Conservation (phyloP, 2,329 filamentous ascomycete genomes). For the Epichloe glyceriae region DNA sequence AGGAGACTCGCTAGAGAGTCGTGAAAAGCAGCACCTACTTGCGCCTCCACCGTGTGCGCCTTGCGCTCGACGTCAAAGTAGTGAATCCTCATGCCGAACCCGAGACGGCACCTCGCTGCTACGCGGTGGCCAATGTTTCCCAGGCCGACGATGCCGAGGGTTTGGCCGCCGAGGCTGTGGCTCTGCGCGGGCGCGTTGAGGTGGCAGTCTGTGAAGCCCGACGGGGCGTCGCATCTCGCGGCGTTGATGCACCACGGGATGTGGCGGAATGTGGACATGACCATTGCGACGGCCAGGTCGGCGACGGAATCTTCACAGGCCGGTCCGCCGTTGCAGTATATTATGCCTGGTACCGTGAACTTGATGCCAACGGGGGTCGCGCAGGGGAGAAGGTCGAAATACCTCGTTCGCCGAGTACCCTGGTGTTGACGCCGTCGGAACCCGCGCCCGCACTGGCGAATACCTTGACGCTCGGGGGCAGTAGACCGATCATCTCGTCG, state of each 20-base stretch:
- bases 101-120: slow-evolving; percentile 35
- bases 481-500: slow-evolving; percentile 39
- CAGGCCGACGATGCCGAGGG: slow-evolving; percentile 55
- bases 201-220: slow-evolving; percentile 45
- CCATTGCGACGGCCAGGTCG: slow-evolving; percentile 55
- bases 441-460: slow-evolving; percentile 53
- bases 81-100: slow-evolving; percentile 54
- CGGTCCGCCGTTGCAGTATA: slow-evolving; percentile 61
- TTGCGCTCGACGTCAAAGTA: slow-evolving; percentile 49
- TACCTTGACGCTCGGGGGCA: slow-evolving; percentile 43
- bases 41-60: slow-evolving; percentile 25
- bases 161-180: slow-evolving; percentile 48
- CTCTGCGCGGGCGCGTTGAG: slow-evolving; percentile 43
- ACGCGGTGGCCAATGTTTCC: slow-evolving; percentile 53
- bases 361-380: neutral
- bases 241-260: slow-evolving; percentile 51
- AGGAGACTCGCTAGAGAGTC: slow-evolving; percentile 38
- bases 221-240: slow-evolving; percentile 27
- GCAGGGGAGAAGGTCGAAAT: neutral
- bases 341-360: slow-evolving; percentile 31
- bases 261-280: slow-evolving; percentile 56
- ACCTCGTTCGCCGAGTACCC: slow-evolving; percentile 48
- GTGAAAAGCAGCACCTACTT: slow-evolving; percentile 36
- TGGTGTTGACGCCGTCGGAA: slow-evolving; percentile 54
- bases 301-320: slow-evolving; percentile 62